Percentiles rank a stretch among this genome's conserved stretches.
Evolutionary conservation across 2,329 filamentous ascomycete species (phyloP).

Genomic region (Nannizziopsis arthrosporioides): DNA sequence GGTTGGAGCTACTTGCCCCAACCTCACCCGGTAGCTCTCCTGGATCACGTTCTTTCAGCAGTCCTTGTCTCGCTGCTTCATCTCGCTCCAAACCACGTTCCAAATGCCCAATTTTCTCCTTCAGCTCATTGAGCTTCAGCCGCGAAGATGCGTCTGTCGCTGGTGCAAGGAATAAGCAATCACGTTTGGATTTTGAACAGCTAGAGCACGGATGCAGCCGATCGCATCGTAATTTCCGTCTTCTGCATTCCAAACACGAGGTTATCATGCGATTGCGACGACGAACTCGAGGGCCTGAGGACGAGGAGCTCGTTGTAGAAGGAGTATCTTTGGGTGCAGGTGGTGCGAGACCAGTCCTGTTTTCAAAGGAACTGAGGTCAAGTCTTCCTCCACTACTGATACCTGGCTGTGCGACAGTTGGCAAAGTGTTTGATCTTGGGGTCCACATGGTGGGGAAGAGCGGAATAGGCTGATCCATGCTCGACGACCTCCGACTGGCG

Average conservation of each 20-base stretch:
- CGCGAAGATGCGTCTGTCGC: constrained; percentile 59
- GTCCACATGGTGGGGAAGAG: constrained; percentile 7
- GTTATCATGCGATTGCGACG: constrained; percentile 58
- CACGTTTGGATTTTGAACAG: constrained; percentile 38
- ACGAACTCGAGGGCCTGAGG: constrained; percentile 33
- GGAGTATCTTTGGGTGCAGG: background rate
- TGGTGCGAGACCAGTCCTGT: background rate
- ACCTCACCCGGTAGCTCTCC: constrained; percentile 2
- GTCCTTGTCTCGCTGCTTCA: constrained; percentile 40
- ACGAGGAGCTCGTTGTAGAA: background rate
- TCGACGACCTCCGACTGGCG: background rate
- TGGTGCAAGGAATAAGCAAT: constrained; percentile 54
- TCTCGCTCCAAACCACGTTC: constrained; percentile 60
- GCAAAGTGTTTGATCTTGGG: background rate
- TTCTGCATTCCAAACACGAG: constrained; percentile 57
- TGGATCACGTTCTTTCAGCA: background rate
- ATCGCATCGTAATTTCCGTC: constrained; percentile 66
- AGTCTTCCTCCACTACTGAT: background rate
- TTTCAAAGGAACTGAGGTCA: background rate
- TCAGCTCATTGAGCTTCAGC: constrained; percentile 61
- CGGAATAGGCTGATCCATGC: constrained; percentile 2
- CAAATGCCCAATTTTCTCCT: constrained; percentile 63
- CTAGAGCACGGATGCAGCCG: constrained; percentile 59
- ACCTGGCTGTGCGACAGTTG: background rate
- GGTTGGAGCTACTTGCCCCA: constrained; percentile 16